phyloP scores from a whole-genome alignment of 805 yeast genomes.

The Candida saitoana region DNA sequence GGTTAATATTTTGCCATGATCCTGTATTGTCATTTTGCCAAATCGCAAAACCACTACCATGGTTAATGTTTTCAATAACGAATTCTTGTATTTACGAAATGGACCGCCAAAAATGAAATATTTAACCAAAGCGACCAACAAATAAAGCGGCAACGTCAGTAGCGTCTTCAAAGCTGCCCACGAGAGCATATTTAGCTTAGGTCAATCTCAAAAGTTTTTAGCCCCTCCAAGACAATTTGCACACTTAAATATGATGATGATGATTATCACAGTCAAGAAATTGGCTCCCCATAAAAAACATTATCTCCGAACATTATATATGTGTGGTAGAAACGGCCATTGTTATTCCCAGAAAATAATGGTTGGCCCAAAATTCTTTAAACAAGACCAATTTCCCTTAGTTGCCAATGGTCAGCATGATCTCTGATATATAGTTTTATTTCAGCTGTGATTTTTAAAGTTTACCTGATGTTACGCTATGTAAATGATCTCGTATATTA shows the following conservation, averaged over 20 bases:
- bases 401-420: too few relatives aligned
- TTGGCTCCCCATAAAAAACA: too few relatives aligned
- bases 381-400: too few relatives aligned
- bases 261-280: neutral
- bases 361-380: too few relatives aligned
- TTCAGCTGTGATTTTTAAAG: too few relatives aligned
- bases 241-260: neutral
- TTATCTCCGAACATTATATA: too few relatives aligned
- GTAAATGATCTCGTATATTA: too few relatives aligned
- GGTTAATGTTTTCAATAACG: neutral
- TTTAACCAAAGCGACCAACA: conserved; percentile 11
- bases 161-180: conserved; percentile 5
- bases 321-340: too few relatives aligned
- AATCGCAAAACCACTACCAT: neutral
- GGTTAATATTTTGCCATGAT: neutral
- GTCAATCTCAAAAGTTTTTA: neutral
- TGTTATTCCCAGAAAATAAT: too few relatives aligned
- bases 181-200: conserved; percentile 8
- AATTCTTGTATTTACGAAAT: conserved; percentile 1
- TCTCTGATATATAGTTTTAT: too few relatives aligned
- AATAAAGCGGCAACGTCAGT: conserved; percentile 13
- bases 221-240: neutral
- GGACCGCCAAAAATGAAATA: conserved; percentile 6
- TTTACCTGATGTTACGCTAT: too few relatives aligned
- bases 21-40: neutral